Evolutionary conservation across 495 filamentous ascomycete genomes (phyloP).

Genomic region (Trichoderma virens): DNA sequence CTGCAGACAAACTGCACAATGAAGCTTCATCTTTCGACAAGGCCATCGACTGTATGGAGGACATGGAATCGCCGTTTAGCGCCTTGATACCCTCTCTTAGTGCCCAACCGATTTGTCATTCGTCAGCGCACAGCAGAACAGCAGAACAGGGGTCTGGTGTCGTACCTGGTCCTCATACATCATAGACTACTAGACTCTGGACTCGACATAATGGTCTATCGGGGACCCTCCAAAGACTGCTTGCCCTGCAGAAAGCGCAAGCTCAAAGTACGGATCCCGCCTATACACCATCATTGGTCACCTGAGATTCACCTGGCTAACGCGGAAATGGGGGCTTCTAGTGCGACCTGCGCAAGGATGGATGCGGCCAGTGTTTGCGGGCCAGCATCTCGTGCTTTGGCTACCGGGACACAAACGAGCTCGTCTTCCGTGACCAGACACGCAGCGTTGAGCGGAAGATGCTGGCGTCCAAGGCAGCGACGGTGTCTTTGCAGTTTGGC

Average conservation of each 20-base stretch:
- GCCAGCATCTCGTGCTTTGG: slow-evolving; percentile 9
- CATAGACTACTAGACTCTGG: no score
- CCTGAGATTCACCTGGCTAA: no score
- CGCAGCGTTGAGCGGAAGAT: slow-evolving; percentile 6
- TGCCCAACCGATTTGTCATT: neutral
- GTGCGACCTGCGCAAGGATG: slow-evolving; percentile 10
- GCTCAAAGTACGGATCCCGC: slow-evolving; percentile 2
- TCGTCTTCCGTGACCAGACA: slow-evolving; percentile 11
- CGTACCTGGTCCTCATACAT: no score
- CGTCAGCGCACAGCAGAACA: no score
- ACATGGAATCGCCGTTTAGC: neutral
- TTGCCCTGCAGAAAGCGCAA: slow-evolving; percentile 11
- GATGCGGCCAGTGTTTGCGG: slow-evolving; percentile 10
- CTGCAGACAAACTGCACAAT: neutral
- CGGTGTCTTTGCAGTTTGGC: neutral
- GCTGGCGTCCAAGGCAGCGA: neutral
- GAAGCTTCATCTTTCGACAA: neutral
- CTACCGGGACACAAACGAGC: slow-evolving; percentile 8
- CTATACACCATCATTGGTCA: neutral
- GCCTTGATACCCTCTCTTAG: neutral
- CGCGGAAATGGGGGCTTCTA: no score
- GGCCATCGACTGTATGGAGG: neutral
- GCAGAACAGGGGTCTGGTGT: no score
- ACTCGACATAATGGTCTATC: slow-evolving; percentile 10
- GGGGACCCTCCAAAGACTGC: slow-evolving; percentile 12